Percentiles rank a stretch among this genome's conserved stretches.
These are phyloP conservation scores for Populus hybrid DNA, from an alignment of 441 rosid species.

Conservation along the genomic window DNA sequence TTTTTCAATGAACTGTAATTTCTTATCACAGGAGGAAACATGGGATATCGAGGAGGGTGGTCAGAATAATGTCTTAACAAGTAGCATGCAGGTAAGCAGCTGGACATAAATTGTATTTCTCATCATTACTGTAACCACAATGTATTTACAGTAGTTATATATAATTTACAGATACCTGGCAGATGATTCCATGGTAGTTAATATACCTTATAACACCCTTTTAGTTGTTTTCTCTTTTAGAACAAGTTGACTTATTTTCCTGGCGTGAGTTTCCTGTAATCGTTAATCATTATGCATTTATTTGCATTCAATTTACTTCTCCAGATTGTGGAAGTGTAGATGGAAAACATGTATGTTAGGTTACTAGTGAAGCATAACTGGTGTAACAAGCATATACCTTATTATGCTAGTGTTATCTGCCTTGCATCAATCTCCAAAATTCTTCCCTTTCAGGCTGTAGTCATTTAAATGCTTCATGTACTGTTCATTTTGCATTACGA, in stretches of 20 bases:
- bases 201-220: neutral
- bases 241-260: neutral
- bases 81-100: constrained; percentile 87
- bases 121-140: neutral
- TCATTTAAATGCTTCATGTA: neutral
- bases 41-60: constrained; percentile 99
- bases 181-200: neutral
- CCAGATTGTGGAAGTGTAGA: neutral
- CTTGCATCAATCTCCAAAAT: neutral
- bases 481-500: neutral
- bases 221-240: neutral
- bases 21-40: constrained; percentile 76
- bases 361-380: neutral
- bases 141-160: neutral
- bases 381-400: neutral
- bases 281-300: neutral
- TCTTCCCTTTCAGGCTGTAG: neutral
- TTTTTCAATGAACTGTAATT: constrained; percentile 19
- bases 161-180: neutral
- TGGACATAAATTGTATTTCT: constrained; percentile 3
- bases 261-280: neutral
- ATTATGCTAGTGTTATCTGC: neutral
- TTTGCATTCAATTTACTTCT: neutral
- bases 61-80: constrained; percentile 89
- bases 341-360: neutral